Evolutionary conservation across 768 basidiomycete genomes (phyloP).

Genomic region (Phlebiopsis gigantea): DNA sequence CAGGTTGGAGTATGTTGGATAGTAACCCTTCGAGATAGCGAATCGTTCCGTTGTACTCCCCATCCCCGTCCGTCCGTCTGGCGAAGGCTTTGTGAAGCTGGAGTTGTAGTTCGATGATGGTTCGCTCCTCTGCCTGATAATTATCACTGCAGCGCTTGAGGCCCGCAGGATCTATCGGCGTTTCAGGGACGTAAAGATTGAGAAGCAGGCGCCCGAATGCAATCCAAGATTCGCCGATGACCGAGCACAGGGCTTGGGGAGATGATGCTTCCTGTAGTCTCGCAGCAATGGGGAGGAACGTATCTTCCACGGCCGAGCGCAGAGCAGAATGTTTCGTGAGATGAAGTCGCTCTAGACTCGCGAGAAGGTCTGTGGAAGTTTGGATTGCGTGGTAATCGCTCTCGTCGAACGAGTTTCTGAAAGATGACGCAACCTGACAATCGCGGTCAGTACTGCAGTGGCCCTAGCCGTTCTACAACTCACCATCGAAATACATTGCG

Average conservation of each 20-base stretch:
- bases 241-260: not conserved
- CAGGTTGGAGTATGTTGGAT: slow-evolving; percentile 16
- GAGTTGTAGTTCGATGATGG: slow-evolving; percentile 42
- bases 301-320: not conserved
- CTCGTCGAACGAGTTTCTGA: no score
- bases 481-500: slow-evolving; percentile 12
- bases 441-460: no score
- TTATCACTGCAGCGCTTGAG: slow-evolving; percentile 42
- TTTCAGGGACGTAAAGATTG: slow-evolving; percentile 73
- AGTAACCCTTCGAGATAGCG: slow-evolving; percentile 34
- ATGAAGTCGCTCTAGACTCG: not conserved
- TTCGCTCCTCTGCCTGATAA: slow-evolving; percentile 39
- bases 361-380: no score
- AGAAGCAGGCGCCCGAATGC: slow-evolving; percentile 54
- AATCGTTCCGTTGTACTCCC: slow-evolving; percentile 41
- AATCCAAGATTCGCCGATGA: slow-evolving; percentile 50
- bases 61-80: slow-evolving; percentile 50
- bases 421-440: no score
- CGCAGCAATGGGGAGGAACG: slow-evolving; percentile 8
- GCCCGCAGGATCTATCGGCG: slow-evolving; percentile 83
- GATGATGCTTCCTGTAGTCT: not conserved
- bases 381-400: no score
- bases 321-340: slow-evolving; percentile 3
- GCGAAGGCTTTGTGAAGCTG: slow-evolving; percentile 54
- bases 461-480: no score